Conservation (phyloP, 2,329 filamentous ascomycete genomes). For the Penicillium sp. region DNA sequence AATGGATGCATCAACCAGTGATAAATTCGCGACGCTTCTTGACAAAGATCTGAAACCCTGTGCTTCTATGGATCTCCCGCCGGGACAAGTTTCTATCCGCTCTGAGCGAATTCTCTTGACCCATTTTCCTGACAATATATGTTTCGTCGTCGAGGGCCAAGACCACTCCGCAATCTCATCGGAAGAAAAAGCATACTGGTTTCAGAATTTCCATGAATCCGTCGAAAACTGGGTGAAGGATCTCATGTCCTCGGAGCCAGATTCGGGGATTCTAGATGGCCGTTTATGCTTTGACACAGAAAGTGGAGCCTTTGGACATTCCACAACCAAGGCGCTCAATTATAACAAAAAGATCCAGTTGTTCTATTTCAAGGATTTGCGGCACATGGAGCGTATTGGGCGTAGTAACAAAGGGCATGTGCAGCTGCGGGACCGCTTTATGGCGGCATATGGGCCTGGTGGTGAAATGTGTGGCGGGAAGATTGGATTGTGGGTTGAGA, state of each 20-base stretch:
- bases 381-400: slow-evolving; percentile 14
- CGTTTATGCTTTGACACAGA: slow-evolving; percentile 11
- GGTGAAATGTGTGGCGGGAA: slow-evolving; percentile 7
- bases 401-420: slow-evolving; percentile 12
- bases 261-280: slow-evolving; percentile 8
- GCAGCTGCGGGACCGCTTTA: slow-evolving; percentile 7
- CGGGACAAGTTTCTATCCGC: not conserved
- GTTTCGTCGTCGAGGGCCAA: slow-evolving; percentile 20
- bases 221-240: slow-evolving; percentile 11
- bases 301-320: not conserved
- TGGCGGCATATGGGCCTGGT: slow-evolving; percentile 12
- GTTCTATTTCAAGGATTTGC: slow-evolving; percentile 21
- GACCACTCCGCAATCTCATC: slow-evolving; percentile 10
- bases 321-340: not conserved
- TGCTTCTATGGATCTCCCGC: not conserved
- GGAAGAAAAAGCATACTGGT: slow-evolving; percentile 12
- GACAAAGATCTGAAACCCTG: not conserved
- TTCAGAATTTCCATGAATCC: slow-evolving; percentile 8
- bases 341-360: slow-evolving; percentile 16
- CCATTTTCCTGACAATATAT: slow-evolving; percentile 16
- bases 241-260: not conserved
- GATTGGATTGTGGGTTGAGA: slow-evolving; percentile 19
- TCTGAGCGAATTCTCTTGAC: slow-evolving; percentile 3
- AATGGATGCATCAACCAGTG: slow-evolving; percentile 2
- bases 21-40: not conserved